Percentiles rank a stretch among this genome's conserved stretches.
phyloP scores from a whole-genome alignment of 192 early-diverging fungal species.

The Chytriomyces hyalinus region DNA sequence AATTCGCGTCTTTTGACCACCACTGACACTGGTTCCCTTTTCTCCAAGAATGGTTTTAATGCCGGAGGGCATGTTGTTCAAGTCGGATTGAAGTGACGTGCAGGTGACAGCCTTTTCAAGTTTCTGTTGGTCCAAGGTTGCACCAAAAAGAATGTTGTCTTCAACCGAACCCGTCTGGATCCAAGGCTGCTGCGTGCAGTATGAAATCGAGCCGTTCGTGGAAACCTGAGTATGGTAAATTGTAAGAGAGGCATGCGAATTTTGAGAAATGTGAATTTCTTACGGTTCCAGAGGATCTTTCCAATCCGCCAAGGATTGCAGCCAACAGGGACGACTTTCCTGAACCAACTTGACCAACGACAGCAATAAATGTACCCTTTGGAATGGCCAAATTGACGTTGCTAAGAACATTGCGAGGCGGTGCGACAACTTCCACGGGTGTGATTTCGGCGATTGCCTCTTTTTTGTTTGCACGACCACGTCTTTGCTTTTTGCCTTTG shows the following conservation, averaged over 20 bases:
- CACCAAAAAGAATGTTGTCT: slow-evolving; percentile 71
- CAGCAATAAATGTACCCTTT: slow-evolving; percentile 70
- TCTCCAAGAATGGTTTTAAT: slow-evolving; percentile 50
- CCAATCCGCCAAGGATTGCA: slow-evolving; percentile 82
- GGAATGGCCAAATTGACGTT: slow-evolving; percentile 75
- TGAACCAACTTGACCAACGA: slow-evolving; percentile 76
- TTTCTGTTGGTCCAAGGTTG: slow-evolving; percentile 20
- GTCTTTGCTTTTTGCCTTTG: slow-evolving; percentile 5
- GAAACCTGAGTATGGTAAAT: no score
- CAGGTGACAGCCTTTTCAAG: slow-evolving; percentile 14
- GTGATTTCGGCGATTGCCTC: background rate
- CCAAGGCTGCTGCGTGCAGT: slow-evolving; percentile 44
- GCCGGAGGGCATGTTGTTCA: slow-evolving; percentile 40
- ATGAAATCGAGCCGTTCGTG: slow-evolving; percentile 45
- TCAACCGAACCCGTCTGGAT: slow-evolving; percentile 57
- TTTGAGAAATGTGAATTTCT: slow-evolving; percentile 53
- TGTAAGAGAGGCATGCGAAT: no score
- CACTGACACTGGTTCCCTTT: slow-evolving; percentile 46
- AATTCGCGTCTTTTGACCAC: slow-evolving; percentile 54
- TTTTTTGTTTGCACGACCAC: background rate
- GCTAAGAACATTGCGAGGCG: slow-evolving; percentile 60
- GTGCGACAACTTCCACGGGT: slow-evolving; percentile 48
- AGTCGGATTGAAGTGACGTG: slow-evolving; percentile 40
- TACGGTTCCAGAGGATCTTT: slow-evolving; percentile 57
- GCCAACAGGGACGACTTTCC: slow-evolving; percentile 77